Base-by-base conservation (phyloP, 202 grass and related monocot species). In the Setaria viridis region DNA sequence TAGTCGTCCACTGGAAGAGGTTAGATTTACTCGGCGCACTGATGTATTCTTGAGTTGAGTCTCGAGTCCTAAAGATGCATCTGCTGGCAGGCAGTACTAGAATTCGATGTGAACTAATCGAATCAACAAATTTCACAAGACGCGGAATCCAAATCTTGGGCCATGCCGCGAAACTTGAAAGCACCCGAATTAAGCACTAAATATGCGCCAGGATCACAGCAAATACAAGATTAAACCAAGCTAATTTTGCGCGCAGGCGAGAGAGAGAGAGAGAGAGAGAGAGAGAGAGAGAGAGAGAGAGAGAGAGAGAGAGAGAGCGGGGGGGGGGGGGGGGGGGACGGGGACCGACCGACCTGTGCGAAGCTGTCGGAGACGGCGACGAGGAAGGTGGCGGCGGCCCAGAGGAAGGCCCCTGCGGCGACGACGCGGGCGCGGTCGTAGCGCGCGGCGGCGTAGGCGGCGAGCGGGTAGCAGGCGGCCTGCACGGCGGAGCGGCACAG, bases 401-500 rank as follows among this genome's bases (percentile, higher is more conserved):
- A 92, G 60, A 95, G 88, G 88, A 95, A 92, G 3, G 93, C 76
- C 19, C 86, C 90, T 12, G 84, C 70, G 48, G 93, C 88, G 62
- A 92, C 88, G 77, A 92, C 69, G 56, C 87, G 88, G 21, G 85
- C 69, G 14, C 90, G 68, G 79, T 95, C 83, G 62, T 80, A 72
- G 59, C 88, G 87, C 19, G 67, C 67, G 14, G 90, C 67, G 49
- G 85, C 82, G 74, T 73, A 92, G 3, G 88, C 77, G 2, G 93
- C 90, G 69, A 92, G 80, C 43, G 93, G 90, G 69, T 92, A 95
- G 83, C 80, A 92, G 4, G 67, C 13, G 17, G 90, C 86, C 82
- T 92, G 90, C 62, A 95, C 90, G 43, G 88, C 80, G 72, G 85
- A 85, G 80, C 90, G 87, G 77, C 82, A 88, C 57, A 94, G 80